Conservation (phyloP, 176 grass and related monocot species). For the Olyra latifolia region DNA sequence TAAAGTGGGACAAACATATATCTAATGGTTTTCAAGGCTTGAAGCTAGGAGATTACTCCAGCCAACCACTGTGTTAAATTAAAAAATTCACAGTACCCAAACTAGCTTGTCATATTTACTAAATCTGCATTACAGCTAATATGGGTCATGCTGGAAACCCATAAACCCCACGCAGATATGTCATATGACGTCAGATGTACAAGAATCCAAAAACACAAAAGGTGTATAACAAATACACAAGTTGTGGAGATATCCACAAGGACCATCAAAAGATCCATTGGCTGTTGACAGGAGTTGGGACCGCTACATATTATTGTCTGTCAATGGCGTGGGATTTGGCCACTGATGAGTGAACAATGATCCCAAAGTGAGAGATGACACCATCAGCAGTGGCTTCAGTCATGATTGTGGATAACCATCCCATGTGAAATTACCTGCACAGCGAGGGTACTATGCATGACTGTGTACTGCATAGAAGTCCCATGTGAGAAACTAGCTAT, state of each 20-base stretch:
- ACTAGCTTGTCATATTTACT: not conserved
- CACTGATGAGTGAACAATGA: not conserved
- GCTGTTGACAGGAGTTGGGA: not conserved
- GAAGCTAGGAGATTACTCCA: not conserved
- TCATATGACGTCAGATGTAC: not conserved
- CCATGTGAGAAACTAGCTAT: not conserved
- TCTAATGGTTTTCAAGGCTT: not conserved
- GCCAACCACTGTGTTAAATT: not conserved
- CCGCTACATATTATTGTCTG: not conserved
- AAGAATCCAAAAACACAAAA: not conserved
- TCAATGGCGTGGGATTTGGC: not conserved
- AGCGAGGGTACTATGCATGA: not conserved
- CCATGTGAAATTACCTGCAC: conserved; percentile 9
- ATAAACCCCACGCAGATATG: not conserved
- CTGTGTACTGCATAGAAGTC: not conserved
- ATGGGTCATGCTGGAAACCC: not conserved
- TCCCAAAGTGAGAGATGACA: not conserved
- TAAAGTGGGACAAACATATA: not conserved
- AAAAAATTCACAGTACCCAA: not conserved
- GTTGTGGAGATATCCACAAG: not conserved
- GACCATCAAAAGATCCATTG: not conserved
- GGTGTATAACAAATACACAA: not conserved
- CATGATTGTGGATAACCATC: not conserved
- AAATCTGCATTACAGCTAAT: not conserved
- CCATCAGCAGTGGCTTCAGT: not conserved